These are phyloP conservation scores for Cordyceps cicadae DNA, from an alignment of 2,329 filamentous ascomycete genomes.

Conservation along the genomic window DNA sequence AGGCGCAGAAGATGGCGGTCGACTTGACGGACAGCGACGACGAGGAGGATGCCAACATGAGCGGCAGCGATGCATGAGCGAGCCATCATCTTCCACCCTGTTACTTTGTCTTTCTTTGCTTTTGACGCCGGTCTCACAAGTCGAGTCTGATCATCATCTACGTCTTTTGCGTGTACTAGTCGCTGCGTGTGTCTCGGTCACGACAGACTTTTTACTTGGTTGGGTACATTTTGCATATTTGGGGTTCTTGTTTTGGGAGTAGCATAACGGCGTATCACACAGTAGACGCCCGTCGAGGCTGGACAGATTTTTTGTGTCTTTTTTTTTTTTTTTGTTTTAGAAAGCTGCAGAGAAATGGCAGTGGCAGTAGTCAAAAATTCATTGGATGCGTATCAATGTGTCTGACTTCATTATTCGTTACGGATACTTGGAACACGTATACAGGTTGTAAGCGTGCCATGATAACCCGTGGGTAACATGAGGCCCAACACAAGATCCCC, in stretches of 20 bases:
- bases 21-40: constrained; percentile 41
- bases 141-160: neutral
- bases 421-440: neutral
- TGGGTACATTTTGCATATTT: constrained; percentile 6
- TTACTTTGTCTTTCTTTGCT: neutral
- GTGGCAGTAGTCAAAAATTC: neutral
- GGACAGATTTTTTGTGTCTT: neutral
- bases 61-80: constrained; percentile 20
- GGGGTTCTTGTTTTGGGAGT: neutral
- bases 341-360: neutral
- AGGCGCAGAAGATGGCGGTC: constrained; percentile 46
- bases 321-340: neutral
- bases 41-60: constrained; percentile 31
- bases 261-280: constrained; percentile 6
- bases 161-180: neutral
- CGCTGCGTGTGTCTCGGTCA: neutral
- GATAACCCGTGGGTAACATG: too few relatives aligned
- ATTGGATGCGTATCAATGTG: neutral
- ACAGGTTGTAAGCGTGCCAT: too few relatives aligned
- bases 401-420: neutral
- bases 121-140: neutral
- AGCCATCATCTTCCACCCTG: neutral
- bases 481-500: too few relatives aligned
- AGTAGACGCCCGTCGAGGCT: constrained; percentile 8
- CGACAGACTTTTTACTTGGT: neutral